Base-by-base conservation (phyloP, 441 rosid species). In the Syzygium malaccense region DNA sequence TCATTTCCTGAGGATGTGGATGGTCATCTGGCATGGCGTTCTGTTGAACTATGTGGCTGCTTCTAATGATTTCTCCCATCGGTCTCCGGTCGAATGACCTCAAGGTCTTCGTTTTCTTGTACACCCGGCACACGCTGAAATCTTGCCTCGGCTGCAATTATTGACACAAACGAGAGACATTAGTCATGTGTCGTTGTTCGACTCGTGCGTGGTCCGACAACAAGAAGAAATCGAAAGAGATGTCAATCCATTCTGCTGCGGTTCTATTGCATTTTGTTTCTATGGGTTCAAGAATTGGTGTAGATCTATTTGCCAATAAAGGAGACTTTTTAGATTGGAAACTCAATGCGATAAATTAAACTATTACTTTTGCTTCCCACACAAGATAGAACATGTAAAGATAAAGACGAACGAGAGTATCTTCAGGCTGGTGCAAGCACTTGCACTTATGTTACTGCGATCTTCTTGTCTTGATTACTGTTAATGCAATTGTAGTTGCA, bases 61-160 rank as follows among this genome's bases (percentile, higher is more conserved):
- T 64, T 64, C 71, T 17, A 64, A 55, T 33, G 58, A 55, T 49
- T 48, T n/a, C 90, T 30, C 88, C 89, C 1, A 88, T 84, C 32
- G 96, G 96, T 55, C 98, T 91, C 78, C 98, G 91, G 79, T 96
- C 99, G 84, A 94, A 95, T 8, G 96, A 92, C 20, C 96, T 89
- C 49, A 88, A 41, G 88, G 89, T 86, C 88, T 93, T 93, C 33
- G 93, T 66, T 88, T 89, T 93, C 89, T 91, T 92, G 87, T 91
- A 95, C 58, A 95, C 87, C 13, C 96, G 94, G 88, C 95, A 92
- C 87, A 95, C 19, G 54, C 95, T 92, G 83, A 91, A 90, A 85
- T 92, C 94, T n/a, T 92, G 88, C 88, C 93, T 89, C 80, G 64
- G 15, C 95, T 93, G 92, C 71, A 53, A 23, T 33, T 17, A 23